Evolutionary conservation across 177 flowering plant species (phyloP), one percentile per base, ranked within the genome.

Genomic region (Vitis hybrid): DNA sequence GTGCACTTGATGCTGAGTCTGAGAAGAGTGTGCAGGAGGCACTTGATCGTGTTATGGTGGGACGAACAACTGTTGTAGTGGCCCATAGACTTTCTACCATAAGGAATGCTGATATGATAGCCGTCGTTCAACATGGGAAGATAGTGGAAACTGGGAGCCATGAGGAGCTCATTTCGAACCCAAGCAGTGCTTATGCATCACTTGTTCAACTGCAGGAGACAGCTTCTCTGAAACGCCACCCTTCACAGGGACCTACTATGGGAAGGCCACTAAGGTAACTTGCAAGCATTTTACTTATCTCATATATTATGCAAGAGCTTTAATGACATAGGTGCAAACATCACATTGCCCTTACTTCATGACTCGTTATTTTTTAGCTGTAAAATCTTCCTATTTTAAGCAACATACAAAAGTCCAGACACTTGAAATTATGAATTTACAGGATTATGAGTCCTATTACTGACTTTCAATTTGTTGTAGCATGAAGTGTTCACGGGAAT

Each of bases 1-100:
- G 97, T 71, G 98, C 98, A 29, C 88, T 95, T 16, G 99, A 95
- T 80, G 88, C 97, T 0, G 99, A 91, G 78, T 95, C 99, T 10
- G 99, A 95, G 82, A 95, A 87, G 76, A 91, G 94, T 71, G 97
- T 95, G 53, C 99, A 95, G 72, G 94, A 89, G 81, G 99, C 99
- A 13, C 90, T 95, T 5, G 99, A 95, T 73, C 93, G 92, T 31
- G 96, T 83, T 18, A 95, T 93, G 97, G 94, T 95, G 31, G 99
- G 98, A 16, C 68, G 97, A 63, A 95, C 99, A 21, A 95, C 98
- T 12, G 77, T 95, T 8, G 80, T 95, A 62, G 96, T 95, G 26
- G 99, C 99, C 6, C 99, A 95, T 71, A 83, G 98, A 3, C 93
- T 95, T 10, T 95, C 99, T 18, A 95, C 99, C 48, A 74, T 95